These are phyloP conservation scores for Beverwykella pulmonaria DNA, from an alignment of 495 filamentous ascomycete species.

Conservation along the genomic window DNA sequence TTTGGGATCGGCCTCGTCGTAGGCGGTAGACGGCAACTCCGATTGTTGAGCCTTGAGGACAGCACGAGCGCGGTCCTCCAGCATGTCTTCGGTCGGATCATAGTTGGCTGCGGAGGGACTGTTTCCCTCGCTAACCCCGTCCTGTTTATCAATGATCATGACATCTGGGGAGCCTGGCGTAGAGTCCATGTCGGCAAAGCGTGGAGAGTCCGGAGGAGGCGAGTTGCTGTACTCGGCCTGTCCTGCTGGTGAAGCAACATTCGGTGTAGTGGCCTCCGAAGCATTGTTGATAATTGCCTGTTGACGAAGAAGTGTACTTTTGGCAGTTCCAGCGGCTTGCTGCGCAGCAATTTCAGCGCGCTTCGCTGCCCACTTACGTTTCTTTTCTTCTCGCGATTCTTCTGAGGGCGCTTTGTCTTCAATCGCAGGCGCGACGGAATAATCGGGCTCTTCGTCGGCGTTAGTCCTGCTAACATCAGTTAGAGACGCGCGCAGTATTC, in stretches of 20 bases:
- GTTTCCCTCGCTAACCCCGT: conserved; percentile 66
- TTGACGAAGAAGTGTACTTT: conserved; percentile 68
- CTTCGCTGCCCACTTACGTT: conserved; percentile 84
- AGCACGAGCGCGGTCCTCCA: conserved; percentile 77
- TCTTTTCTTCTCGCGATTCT: conserved; percentile 77
- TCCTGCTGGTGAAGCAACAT: conserved; percentile 47
- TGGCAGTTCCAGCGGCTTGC: conserved; percentile 68
- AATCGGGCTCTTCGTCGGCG: background rate
- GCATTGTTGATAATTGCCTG: conserved; percentile 71
- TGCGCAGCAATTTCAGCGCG: conserved; percentile 54
- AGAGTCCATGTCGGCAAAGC: conserved; percentile 53
- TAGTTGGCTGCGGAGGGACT: conserved; percentile 94
- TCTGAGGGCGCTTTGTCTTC: conserved; percentile 8
- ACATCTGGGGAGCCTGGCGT: conserved; percentile 57
- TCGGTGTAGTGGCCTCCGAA: conserved; percentile 58
- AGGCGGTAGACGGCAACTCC: conserved; percentile 60
- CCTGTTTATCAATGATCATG: conserved; percentile 59
- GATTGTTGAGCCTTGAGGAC: conserved; percentile 61
- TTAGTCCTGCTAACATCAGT: background rate
- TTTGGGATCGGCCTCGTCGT: conserved; percentile 62
- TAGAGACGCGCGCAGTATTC: background rate
- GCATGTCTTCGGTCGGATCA: conserved; percentile 90
- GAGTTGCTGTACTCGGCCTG: conserved; percentile 26
- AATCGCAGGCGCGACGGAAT: background rate
- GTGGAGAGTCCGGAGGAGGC: conserved; percentile 44